Evolutionary conservation across 495 filamentous ascomycete genomes (phyloP), one percentile per base, ranked within the genome.

Genomic region (Tuber umbilicatum): DNA sequence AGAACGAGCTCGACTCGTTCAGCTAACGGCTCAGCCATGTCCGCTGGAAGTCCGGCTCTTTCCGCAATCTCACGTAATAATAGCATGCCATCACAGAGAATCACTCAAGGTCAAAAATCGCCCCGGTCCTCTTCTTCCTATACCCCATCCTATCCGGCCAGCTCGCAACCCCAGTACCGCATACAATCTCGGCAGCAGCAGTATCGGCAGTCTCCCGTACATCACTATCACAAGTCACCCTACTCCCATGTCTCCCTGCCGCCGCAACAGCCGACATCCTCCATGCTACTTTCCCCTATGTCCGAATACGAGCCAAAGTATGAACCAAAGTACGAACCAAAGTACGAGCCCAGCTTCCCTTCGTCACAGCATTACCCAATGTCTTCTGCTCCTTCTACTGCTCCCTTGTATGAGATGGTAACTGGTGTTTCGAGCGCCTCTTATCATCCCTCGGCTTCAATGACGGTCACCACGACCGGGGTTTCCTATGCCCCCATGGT

Each of bases 191-290:
- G 77, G 38, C 80, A 78, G 38, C 79, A 73, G 38, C 78, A 75
- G 38, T 77, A 79, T 41, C 75, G 78, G 39, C 77, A 79, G 41
- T 60, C 77, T 64, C 77, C 75, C 74, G 37, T 74, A 31, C 77
- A 79, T 19, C 71, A 78, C 43, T 82, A 82, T n/a, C 81, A 82
- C 74, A 82, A 82, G 42, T 78, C 80, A 3, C 74, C 78, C 45
- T 82, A 79, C 55, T 76, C 75, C 10, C 77, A 82, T 43, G 81
- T 80, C 40, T 78, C 81, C 39, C 76, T 82, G 68, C 73, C 31
- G 84, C 86, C 64, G 78, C 87, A 74, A 85, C 87, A 75, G 84
- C 85, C 75, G 80, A 78, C 50, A 76, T 82, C 40, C 79, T 85
- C 74, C 79, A 85, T 73, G 83, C 67, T 82, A 27, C 55, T 81